These are phyloP conservation scores for Cotoneaster glaucophyllus DNA, from an alignment of 306 rosid genomes.

Conservation along the genomic window DNA sequence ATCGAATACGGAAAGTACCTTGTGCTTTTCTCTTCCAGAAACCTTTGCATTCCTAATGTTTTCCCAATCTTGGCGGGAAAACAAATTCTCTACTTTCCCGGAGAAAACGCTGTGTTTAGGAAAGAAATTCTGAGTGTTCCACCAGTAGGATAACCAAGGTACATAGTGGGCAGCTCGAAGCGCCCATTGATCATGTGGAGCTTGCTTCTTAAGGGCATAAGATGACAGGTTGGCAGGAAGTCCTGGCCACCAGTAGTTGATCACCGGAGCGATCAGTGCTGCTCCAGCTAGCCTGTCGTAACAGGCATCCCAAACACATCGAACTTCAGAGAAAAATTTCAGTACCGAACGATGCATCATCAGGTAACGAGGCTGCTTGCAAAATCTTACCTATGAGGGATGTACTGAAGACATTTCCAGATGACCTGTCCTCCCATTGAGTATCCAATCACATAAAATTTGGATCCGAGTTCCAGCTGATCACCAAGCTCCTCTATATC, in stretches of 20 bases:
- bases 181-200: conserved; percentile 38
- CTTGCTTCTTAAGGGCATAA: conserved; percentile 31
- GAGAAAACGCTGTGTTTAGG: conserved; percentile 30
- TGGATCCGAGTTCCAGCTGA: conserved; percentile 21
- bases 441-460: conserved; percentile 23
- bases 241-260: conserved; percentile 56
- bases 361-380: too few relatives aligned
- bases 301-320: not conserved
- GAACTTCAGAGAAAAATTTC: not conserved
- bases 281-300: conserved; percentile 49
- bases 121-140: conserved; percentile 51
- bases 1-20: conserved; percentile 15
- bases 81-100: conserved; percentile 11
- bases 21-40: not conserved
- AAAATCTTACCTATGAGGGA: conserved; percentile 20
- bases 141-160: conserved; percentile 49
- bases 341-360: too few relatives aligned
- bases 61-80: conserved; percentile 36
- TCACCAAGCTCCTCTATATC: conserved; percentile 30
- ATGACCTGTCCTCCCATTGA: conserved; percentile 25
- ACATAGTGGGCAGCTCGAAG: conserved; percentile 40
- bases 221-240: conserved; percentile 34
- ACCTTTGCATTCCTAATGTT: not conserved
- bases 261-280: conserved; percentile 34
- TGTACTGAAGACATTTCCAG: conserved; percentile 24